These are phyloP conservation scores for Calonectria crousiana DNA, from an alignment of 2,329 filamentous ascomycete species.

Conservation along the genomic window DNA sequence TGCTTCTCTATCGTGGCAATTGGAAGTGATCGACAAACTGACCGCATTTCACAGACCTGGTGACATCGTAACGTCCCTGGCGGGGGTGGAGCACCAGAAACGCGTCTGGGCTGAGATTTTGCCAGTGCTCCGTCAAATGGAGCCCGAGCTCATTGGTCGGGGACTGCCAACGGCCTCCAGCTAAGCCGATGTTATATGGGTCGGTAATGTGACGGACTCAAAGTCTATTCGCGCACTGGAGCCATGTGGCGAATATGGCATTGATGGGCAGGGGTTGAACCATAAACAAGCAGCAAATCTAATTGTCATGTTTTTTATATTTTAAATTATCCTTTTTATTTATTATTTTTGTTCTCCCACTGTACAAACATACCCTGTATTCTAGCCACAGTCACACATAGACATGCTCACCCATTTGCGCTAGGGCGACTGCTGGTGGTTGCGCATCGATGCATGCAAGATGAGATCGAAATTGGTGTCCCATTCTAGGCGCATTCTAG, in stretches of 20 bases:
- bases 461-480: not conserved
- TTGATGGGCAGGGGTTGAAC: not conserved
- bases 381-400: not conserved
- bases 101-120: not conserved
- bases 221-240: not conserved
- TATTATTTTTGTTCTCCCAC: not conserved
- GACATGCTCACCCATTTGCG: not conserved
- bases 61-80: not conserved
- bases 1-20: not conserved
- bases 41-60: not conserved
- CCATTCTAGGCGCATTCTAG: not conserved
- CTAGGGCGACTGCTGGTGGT: not conserved
- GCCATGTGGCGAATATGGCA: not conserved
- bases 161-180: not conserved
- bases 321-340: too few relatives aligned
- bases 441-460: not conserved
- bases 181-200: not conserved
- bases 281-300: not conserved
- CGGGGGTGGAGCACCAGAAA: not conserved
- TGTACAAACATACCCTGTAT: not conserved
- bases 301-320: not conserved
- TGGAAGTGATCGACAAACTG: constrained; percentile 3
- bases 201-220: not conserved
- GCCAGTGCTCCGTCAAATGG: not conserved
- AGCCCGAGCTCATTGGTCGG: not conserved